Conservation (phyloP, 352 stramenopile genomes). For the Phytopythium litorale region DNA sequence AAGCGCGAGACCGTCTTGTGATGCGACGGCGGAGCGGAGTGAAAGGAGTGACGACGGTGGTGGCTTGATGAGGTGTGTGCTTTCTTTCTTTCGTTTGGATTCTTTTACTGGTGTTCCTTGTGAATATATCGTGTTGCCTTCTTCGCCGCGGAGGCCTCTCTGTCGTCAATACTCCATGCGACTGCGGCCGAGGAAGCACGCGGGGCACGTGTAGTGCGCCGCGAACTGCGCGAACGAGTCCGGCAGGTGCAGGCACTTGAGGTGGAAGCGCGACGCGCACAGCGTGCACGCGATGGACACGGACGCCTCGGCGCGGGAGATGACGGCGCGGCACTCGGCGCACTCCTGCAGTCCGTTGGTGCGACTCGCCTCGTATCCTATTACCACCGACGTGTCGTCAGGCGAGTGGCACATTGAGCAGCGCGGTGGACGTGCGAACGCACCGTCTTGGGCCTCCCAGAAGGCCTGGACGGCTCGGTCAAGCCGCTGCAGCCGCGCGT, state of each 20-base stretch:
- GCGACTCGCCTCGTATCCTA: constrained; percentile 1
- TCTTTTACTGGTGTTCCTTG: not conserved
- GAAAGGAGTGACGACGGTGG: not conserved
- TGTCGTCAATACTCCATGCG: constrained; percentile 1
- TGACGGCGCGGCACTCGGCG: constrained; percentile 33
- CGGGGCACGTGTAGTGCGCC: constrained; percentile 53
- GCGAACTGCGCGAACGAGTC: constrained; percentile 58
- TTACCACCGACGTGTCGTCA: not conserved
- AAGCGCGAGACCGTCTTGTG: constrained; percentile 9
- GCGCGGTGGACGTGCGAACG: not conserved
- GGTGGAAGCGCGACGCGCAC: constrained; percentile 45
- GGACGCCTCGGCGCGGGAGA: constrained; percentile 21
- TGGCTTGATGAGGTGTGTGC: not conserved
- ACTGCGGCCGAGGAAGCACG: constrained; percentile 53
- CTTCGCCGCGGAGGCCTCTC: not conserved
- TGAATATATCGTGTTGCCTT: not conserved
- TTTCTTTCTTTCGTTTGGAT: not conserved
- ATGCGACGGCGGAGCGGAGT: not conserved
- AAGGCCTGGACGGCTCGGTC: constrained; percentile 33
- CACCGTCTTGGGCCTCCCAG: constrained; percentile 30
- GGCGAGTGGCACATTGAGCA: not conserved
- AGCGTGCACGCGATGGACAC: constrained; percentile 45
- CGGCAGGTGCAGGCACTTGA: constrained; percentile 49
- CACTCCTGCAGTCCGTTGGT: constrained; percentile 13
- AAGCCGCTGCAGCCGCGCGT: constrained; percentile 26